A percentile compares a stretch with the other conserved stretches of the same genome.
These are phyloP conservation scores for Diaporthe vaccinii DNA, from an alignment of 2,329 filamentous ascomycete genomes.

Conservation along the genomic window DNA sequence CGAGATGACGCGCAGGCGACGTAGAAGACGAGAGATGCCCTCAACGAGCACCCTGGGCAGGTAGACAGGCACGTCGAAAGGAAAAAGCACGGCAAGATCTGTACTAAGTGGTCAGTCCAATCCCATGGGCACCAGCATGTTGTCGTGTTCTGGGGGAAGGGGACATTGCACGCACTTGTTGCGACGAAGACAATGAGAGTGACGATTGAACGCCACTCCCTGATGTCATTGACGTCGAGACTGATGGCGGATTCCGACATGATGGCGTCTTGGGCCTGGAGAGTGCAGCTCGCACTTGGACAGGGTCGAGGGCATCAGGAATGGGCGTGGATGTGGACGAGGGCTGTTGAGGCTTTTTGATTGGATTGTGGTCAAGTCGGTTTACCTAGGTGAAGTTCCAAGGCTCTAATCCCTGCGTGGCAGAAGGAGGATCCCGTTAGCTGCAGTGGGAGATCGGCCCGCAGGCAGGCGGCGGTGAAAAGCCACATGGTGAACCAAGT, in stretches of 20 bases:
- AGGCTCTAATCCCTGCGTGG: neutral
- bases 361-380: neutral
- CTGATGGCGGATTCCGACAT: constrained; percentile 43
- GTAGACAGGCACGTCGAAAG: constrained; percentile 74
- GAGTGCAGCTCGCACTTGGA: constrained; percentile 2
- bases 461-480: constrained; percentile 27
- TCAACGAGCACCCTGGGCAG: constrained; percentile 66
- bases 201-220: constrained; percentile 76
- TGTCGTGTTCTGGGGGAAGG: neutral
- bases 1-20: constrained; percentile 61
- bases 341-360: constrained; percentile 27
- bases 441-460: constrained; percentile 17
- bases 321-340: neutral
- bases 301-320: constrained; percentile 13
- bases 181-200: constrained; percentile 78
- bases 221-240: constrained; percentile 69
- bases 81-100: constrained; percentile 79
- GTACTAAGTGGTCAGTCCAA: neutral
- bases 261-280: constrained; percentile 21
- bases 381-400: neutral
- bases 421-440: constrained; percentile 12
- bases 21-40: constrained; percentile 58
- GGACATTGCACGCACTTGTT: constrained; percentile 70
- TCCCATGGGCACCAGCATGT: neutral
- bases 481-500: constrained; percentile 1